phyloP scores from a whole-genome alignment of 179 eudicot species.

The Actinidia arguta region DNA sequence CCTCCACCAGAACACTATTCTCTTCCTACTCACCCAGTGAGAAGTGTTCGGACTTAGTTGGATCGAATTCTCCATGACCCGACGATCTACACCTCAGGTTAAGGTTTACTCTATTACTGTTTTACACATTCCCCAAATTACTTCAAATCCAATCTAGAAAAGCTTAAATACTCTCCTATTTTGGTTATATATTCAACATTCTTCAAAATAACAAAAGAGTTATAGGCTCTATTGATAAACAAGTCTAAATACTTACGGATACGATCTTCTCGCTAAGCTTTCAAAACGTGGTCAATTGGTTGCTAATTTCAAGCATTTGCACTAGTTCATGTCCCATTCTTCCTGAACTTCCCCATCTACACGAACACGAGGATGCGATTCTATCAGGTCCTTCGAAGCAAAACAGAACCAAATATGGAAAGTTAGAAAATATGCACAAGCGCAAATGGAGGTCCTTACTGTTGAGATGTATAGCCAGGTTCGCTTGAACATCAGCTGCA shows the following conservation, averaged over 20 bases:
- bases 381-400: constrained; percentile 10
- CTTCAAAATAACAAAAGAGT: background rate
- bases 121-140: too few relatives aligned
- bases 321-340: background rate
- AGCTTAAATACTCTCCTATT: background rate
- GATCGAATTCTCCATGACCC: too few relatives aligned
- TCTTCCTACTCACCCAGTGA: too few relatives aligned
- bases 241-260: background rate
- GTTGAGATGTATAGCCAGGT: constrained; percentile 16
- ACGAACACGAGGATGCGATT: background rate
- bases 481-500: constrained; percentile 21
- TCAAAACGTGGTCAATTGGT: background rate
- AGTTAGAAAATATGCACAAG: background rate
- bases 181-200: background rate
- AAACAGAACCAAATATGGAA: background rate
- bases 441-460: background rate
- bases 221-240: background rate
- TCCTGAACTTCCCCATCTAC: constrained; percentile 17
- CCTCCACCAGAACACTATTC: too few relatives aligned
- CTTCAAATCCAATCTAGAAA: too few relatives aligned
- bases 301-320: background rate
- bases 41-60: too few relatives aligned
- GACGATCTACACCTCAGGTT: too few relatives aligned
- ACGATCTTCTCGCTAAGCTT: constrained; percentile 2
- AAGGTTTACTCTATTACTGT: too few relatives aligned